A percentile compares a stretch with the other conserved stretches of the same genome.
Evolutionary conservation across 352 stramenopile genomes (phyloP).

Genomic region (Pilasporangium apinafurcum): DNA sequence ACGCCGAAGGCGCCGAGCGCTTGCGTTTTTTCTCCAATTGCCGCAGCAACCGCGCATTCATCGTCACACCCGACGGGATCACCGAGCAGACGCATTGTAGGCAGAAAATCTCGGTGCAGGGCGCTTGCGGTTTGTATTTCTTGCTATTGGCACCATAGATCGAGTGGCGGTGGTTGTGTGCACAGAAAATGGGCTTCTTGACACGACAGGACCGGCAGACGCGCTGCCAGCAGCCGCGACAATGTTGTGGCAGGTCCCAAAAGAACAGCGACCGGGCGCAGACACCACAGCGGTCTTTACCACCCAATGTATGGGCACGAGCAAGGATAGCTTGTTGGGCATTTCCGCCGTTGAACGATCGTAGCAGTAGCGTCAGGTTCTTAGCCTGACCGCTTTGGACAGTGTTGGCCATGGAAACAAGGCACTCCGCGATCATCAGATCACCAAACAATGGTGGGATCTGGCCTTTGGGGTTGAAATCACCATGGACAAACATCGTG

Average conservation of each 20-base stretch:
- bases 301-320: too few species aligned
- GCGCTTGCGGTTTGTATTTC: conserved; percentile 7
- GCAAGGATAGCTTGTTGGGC: too few species aligned
- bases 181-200: conserved; percentile 71
- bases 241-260: conserved; percentile 52
- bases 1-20: conserved; percentile 13
- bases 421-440: conserved; percentile 44
- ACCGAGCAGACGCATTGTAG: conserved; percentile 65
- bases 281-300: conserved; percentile 38
- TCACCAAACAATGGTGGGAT: conserved; percentile 48
- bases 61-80: conserved; percentile 49
- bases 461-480: conserved; percentile 55
- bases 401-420: conserved; percentile 56
- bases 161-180: conserved; percentile 49
- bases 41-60: conserved; percentile 60
- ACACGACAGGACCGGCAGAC: conserved; percentile 62
- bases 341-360: conserved; percentile 10
- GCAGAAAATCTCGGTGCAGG: conserved; percentile 75
- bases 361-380: conserved; percentile 59
- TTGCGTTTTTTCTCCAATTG: conserved; percentile 61
- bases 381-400: conserved; percentile 66
- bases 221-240: conserved; percentile 57
- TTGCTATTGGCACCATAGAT: conserved; percentile 11
- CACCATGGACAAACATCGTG: conserved; percentile 56
- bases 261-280: conserved; percentile 56